These are phyloP conservation scores for Kodamaea kaohsiungensis DNA, from an alignment of 805 yeast species.

Conservation along the genomic window DNA sequence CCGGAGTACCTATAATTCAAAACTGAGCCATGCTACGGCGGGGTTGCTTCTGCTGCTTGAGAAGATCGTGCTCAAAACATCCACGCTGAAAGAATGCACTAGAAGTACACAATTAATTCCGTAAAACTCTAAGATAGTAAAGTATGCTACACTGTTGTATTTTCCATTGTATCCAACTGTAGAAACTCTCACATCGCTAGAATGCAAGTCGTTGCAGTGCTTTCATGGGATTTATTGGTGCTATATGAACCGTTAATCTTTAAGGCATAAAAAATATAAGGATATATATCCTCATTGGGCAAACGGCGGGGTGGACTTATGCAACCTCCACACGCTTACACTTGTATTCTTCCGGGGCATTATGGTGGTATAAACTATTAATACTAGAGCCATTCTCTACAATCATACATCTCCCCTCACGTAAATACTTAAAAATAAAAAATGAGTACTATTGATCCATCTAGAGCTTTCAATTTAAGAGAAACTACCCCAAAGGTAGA, in stretches of 20 bases:
- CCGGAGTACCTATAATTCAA: not conserved
- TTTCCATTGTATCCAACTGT: too few species aligned
- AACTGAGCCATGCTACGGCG: not conserved
- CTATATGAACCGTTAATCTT: not conserved
- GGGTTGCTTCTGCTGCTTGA: not conserved
- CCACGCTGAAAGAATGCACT: too few species aligned
- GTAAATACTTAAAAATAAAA: too few species aligned
- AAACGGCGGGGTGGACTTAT: not conserved
- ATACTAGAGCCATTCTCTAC: not conserved
- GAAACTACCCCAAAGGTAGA: not conserved
- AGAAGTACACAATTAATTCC: too few species aligned
- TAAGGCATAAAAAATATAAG: not conserved
- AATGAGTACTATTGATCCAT: not conserved
- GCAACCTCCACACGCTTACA: not conserved
- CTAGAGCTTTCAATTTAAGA: slow-evolving; percentile 2
- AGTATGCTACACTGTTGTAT: too few species aligned
- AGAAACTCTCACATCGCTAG: too few species aligned
- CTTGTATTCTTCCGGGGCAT: not conserved
- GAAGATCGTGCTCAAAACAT: not conserved
- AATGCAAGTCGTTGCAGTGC: too few species aligned
- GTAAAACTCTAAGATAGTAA: too few species aligned
- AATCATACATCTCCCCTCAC: not conserved
- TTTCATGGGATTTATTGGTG: too few species aligned
- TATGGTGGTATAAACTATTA: not conserved
- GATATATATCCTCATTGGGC: not conserved